Conservation (phyloP, 2,329 filamentous ascomycete species). For the Epicoccum nigrum region DNA sequence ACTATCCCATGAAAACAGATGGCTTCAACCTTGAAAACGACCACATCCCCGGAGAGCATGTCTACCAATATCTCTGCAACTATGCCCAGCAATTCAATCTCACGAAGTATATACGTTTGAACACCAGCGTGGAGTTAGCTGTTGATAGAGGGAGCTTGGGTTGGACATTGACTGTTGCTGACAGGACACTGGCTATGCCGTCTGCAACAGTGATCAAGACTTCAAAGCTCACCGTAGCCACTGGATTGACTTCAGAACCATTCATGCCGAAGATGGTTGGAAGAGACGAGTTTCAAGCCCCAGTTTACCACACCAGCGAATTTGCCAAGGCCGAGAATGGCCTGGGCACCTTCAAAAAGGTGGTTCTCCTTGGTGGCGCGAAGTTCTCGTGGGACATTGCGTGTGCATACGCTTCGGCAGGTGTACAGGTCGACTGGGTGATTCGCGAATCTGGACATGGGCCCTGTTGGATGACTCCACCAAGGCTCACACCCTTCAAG, state of each 20-base stretch:
- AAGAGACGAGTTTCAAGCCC: conserved; percentile 57
- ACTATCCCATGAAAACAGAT: conserved; percentile 40
- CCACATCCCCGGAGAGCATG: conserved; percentile 64
- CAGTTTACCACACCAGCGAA: conserved; percentile 64
- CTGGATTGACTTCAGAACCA: conserved; percentile 66
- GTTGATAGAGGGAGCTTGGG: conserved; percentile 44
- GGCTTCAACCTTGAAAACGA: conserved; percentile 49
- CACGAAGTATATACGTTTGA: conserved; percentile 55
- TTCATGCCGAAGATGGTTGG: conserved; percentile 61
- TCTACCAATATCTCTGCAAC: conserved; percentile 63
- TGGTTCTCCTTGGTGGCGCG: conserved; percentile 64
- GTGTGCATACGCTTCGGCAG: conserved; percentile 59
- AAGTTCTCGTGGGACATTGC: conserved; percentile 70
- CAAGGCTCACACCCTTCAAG: conserved; percentile 69
- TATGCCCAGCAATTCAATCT: conserved; percentile 54
- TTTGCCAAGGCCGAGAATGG: conserved; percentile 53
- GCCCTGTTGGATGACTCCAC: conserved; percentile 64
- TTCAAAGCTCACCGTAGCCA: conserved; percentile 65
- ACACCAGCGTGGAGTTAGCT: conserved; percentile 58
- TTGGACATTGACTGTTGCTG: conserved; percentile 29
- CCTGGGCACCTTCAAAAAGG: conserved; percentile 43
- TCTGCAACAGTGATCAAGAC: conserved; percentile 27
- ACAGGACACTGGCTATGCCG: background rate
- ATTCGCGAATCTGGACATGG: conserved; percentile 63
- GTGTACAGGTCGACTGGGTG: conserved; percentile 63